phyloP scores from a whole-genome alignment of 139 green algal species.

The Haematococcus sp. region DNA sequence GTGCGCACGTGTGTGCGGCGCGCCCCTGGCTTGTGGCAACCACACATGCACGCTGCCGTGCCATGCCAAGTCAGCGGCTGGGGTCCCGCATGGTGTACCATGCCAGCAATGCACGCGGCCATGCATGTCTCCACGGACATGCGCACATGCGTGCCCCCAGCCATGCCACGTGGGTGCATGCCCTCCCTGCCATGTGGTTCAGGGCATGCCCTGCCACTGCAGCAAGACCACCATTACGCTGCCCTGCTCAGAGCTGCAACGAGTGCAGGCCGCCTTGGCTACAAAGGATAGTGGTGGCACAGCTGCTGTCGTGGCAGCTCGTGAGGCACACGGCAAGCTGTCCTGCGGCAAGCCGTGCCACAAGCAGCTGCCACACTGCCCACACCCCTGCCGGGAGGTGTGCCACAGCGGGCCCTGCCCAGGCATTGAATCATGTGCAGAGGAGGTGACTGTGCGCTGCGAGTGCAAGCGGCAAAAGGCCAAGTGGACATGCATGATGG shows the following conservation, averaged over 20 bases:
- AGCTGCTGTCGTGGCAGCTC: background rate
- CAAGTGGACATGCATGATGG: conserved; percentile 58
- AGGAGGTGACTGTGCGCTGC: conserved; percentile 68
- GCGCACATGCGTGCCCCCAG: conserved; percentile 58
- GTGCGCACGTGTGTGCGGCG: conserved; percentile 25
- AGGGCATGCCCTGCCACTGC: conserved; percentile 52
- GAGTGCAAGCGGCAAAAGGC: conserved; percentile 58
- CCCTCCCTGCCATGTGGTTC: conserved; percentile 25
- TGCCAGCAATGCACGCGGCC: conserved; percentile 49
- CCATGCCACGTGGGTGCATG: conserved; percentile 56
- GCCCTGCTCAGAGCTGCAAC: conserved; percentile 38
- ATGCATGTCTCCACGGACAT: conserved; percentile 43
- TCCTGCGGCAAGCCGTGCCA: conserved; percentile 66
- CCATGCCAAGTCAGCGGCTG: conserved; percentile 33
- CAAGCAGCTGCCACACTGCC: conserved; percentile 50
- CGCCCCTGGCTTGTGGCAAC: conserved; percentile 58
- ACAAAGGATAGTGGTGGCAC: background rate
- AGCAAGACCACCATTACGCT: conserved; percentile 60
- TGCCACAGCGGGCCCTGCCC: conserved; percentile 71
- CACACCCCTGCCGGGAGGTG: conserved; percentile 52
- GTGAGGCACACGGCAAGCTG: conserved; percentile 18
- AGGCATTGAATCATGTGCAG: conserved; percentile 31
- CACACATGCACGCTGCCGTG: conserved; percentile 63
- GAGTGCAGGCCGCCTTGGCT: background rate
- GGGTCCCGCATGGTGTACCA: background rate